Base-by-base conservation (phyloP, 225 moss, liverwort and hornwort genomes). In the Takakia lepidozioides region DNA sequence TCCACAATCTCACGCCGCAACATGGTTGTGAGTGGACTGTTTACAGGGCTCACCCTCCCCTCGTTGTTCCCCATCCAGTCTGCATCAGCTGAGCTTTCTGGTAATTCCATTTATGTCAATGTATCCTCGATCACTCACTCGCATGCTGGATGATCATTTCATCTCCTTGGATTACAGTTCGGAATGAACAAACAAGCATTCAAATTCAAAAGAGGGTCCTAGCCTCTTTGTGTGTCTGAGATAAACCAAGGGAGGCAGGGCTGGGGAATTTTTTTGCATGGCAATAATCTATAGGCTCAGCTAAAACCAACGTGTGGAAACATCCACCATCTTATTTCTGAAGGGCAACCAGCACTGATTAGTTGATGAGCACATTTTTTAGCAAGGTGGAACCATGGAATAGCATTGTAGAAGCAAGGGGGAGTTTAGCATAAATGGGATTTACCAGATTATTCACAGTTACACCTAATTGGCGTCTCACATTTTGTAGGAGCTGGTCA, bases 1-100 rank as follows among this genome's bases (percentile, higher is more conserved):
- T 59, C 69, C 48, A 44, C 65, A 49, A 27, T 85, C 60, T 75
- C 68, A 56, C 88, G 93, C 23, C 74, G 93, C 22, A 58, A 83
- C 50, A 71, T 63, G 7, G 42, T 88, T 67, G 53, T 83, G 53
- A 72, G 72, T 46, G 80, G 85, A 45, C 43, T 92, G 32, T 57
- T 71, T 43, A 62, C 81, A 44, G 79, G 81, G 11, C 14, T 82
- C 37, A 61, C 65, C 35, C 56, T 74, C 40, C 78, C 78, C 49
- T 54, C 70, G 32, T 50, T 80, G 46, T 48, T 69, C 38, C 51
- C 56, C 20, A 45, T 57, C 57, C 70, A 51, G 38, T 29, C 71
- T 42, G 84, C 79, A 13, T 57, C 57, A 38, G 80, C 82, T 52
- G 77, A 64, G 45, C 44, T 76, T 45, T 46, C 66, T 45, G 84